Conservation (phyloP, 441 rosid species). For the Theobroma grandiflorum region DNA sequence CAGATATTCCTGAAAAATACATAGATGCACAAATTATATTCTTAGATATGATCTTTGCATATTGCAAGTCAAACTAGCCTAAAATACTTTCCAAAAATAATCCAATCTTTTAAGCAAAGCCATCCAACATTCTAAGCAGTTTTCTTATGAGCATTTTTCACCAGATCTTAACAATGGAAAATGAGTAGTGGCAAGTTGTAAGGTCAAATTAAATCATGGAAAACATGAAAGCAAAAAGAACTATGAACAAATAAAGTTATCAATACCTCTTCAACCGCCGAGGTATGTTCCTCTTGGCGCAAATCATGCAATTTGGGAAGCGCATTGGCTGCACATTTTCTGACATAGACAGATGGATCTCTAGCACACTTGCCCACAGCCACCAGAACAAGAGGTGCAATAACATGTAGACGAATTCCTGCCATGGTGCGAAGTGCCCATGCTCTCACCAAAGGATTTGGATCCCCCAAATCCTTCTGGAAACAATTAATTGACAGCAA, state of each 20-base stretch:
- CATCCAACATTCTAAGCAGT: not conserved
- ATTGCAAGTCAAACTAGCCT: not conserved
- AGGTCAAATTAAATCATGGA: not conserved
- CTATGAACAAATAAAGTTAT: conserved; percentile 14
- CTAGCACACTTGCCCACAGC: conserved; percentile 87
- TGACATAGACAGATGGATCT: conserved; percentile 91
- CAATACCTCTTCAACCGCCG: conserved; percentile 81
- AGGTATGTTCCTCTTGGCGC: conserved; percentile 76
- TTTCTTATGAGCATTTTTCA: not conserved
- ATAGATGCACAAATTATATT: not conserved
- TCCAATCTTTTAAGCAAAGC: not conserved
- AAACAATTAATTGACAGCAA: conserved; percentile 90
- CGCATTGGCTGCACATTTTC: conserved; percentile 97
- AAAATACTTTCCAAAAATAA: not conserved
- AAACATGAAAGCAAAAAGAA: conserved; percentile 9
- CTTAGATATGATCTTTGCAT: not conserved
- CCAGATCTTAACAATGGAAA: not conserved
- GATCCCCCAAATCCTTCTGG: conserved; percentile 96
- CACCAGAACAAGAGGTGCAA: conserved; percentile 85
- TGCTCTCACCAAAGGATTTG: conserved; percentile 93
- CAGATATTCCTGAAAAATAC: not conserved
- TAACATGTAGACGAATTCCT: conserved; percentile 85
- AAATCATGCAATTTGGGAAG: conserved; percentile 92
- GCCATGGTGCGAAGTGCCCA: conserved; percentile 99
- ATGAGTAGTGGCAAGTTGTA: not conserved